Percentiles rank a stretch among this genome's conserved stretches.
These are phyloP conservation scores for Fagus crenata DNA, from an alignment of 306 rosid genomes.

Conservation along the genomic window DNA sequence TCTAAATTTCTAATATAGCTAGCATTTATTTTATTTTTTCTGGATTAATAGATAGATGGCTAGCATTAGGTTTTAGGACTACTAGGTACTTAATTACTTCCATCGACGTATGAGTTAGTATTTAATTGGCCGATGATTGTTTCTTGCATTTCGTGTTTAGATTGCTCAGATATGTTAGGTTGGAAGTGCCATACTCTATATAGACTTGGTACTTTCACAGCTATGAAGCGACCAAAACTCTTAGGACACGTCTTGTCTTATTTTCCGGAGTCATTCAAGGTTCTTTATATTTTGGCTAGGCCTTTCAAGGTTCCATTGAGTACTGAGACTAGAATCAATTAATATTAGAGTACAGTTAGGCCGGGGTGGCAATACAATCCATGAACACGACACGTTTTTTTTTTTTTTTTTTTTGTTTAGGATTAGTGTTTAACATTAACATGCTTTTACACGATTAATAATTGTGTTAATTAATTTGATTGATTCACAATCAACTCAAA, in stretches of 20 bases:
- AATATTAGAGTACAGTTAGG: no score
- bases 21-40: no score
- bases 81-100: no score
- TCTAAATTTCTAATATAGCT: not conserved
- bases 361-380: no score
- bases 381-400: no score
- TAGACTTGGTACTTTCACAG: constrained; percentile 27
- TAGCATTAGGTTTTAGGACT: no score
- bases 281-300: not conserved
- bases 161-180: constrained; percentile 42
- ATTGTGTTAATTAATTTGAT: no score
- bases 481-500: no score
- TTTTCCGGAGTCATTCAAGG: not conserved
- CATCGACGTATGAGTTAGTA: not conserved
- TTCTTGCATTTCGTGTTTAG: constrained; percentile 18
- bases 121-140: constrained; percentile 8
- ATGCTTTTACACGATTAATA: no score
- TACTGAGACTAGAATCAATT: constrained; percentile 12
- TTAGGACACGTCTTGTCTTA: constrained; percentile 20
- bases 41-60: no score
- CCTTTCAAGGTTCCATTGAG: constrained; percentile 5
- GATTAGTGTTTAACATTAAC: no score
- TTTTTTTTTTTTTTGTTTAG: no score
- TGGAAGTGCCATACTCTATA: constrained; percentile 13
- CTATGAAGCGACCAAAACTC: constrained; percentile 20